These are phyloP conservation scores for Paramyrothecium sp. DNA, from an alignment of 2,329 filamentous ascomycete species.

Conservation along the genomic window DNA sequence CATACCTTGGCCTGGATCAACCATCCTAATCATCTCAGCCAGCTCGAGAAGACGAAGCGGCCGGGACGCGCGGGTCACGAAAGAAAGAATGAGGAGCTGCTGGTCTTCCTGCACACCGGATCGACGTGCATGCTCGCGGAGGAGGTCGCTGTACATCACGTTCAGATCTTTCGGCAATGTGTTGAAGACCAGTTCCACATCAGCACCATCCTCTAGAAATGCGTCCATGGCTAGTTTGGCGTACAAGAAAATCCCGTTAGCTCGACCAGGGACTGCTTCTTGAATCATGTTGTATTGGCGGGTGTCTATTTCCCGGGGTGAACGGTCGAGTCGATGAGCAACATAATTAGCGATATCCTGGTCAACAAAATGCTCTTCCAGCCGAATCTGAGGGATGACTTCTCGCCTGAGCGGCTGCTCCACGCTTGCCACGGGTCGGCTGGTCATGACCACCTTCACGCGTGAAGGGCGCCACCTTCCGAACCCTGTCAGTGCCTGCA, in stretches of 20 bases:
- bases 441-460: slow-evolving; percentile 42
- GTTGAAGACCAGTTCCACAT: slow-evolving; percentile 22
- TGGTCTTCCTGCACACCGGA: slow-evolving; percentile 26
- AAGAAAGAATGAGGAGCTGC: slow-evolving; percentile 38
- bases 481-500: slow-evolving; percentile 28
- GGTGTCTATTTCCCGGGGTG: slow-evolving; percentile 7
- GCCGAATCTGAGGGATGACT: slow-evolving; percentile 25
- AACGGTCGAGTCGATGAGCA: slow-evolving; percentile 11
- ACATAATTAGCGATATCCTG: slow-evolving; percentile 38
- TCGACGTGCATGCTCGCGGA: slow-evolving; percentile 32
- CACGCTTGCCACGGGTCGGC: slow-evolving; percentile 30
- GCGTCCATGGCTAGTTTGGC: slow-evolving; percentile 41
- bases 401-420: slow-evolving; percentile 25
- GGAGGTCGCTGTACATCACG: slow-evolving; percentile 38
- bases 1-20: background rate
- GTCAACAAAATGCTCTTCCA: slow-evolving; percentile 33
- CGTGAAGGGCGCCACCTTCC: slow-evolving; percentile 23
- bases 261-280: slow-evolving; percentile 29
- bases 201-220: slow-evolving; percentile 22
- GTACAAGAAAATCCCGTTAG: slow-evolving; percentile 44
- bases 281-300: slow-evolving; percentile 12
- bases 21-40: slow-evolving; percentile 24
- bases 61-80: slow-evolving; percentile 37
- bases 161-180: slow-evolving; percentile 33
- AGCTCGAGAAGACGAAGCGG: slow-evolving; percentile 42